Percentiles rank a stretch among this genome's conserved stretches.
These are phyloP conservation scores for Micromonas commoda DNA, from an alignment of 139 green algal genomes.

Conservation along the genomic window DNA sequence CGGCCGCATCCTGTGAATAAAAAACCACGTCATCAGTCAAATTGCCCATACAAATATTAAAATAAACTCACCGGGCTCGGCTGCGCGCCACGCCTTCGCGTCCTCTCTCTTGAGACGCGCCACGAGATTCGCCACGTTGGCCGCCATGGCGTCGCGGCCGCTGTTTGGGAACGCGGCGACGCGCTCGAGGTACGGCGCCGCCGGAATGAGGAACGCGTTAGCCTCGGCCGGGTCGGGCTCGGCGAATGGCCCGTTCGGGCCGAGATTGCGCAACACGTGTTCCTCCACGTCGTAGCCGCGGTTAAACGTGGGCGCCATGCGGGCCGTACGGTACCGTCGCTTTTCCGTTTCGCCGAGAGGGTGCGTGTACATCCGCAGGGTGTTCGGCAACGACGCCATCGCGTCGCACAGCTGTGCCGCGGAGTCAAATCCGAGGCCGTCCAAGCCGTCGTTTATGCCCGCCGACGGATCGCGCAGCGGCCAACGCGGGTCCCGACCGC, in stretches of 20 bases:
- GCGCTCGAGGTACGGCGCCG: not conserved
- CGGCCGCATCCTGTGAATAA: not conserved
- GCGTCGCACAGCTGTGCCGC: not conserved
- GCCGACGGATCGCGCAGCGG: not conserved
- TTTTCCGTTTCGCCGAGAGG: not conserved
- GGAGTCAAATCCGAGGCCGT: not conserved
- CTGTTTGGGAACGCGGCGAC: not conserved
- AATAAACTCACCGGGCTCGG: not conserved
- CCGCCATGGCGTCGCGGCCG: not conserved
- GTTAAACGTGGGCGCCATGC: conserved; percentile 10
- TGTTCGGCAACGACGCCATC: not conserved
- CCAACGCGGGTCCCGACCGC: not conserved
- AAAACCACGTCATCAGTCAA: too few species aligned
- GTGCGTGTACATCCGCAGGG: not conserved
- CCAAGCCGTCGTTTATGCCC: not conserved
- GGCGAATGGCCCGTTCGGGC: not conserved
- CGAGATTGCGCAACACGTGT: not conserved
- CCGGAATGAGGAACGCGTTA: not conserved
- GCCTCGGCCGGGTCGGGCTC: not conserved
- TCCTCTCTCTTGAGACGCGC: not conserved
- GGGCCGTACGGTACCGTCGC: not conserved
- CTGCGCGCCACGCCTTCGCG: not conserved
- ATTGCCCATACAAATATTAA: too few species aligned
- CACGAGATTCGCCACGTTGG: not conserved
- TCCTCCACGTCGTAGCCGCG: conserved; percentile 13